Evolutionary conservation across 441 rosid species (phyloP).

Genomic region (Pelargonium australe): DNA sequence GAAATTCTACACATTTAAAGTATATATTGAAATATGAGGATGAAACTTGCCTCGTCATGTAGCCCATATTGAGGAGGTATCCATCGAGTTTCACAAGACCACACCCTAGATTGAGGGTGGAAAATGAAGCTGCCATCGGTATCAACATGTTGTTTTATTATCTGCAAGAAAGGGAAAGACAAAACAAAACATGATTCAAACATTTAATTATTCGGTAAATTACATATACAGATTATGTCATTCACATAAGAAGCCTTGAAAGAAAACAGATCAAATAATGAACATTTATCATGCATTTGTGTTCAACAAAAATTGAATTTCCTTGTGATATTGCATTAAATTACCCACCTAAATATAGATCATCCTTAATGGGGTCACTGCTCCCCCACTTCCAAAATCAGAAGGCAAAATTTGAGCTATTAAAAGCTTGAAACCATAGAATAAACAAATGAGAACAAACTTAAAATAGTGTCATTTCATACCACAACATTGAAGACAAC

Average conservation of each 20-base stretch:
- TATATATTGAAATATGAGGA: neutral
- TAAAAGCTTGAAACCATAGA: neutral
- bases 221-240: neutral
- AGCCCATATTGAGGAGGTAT: conserved; percentile 13
- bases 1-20: neutral
- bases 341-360: neutral
- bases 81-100: conserved; percentile 11
- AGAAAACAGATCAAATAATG: neutral
- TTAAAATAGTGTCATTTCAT: neutral
- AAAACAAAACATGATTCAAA: neutral
- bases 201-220: neutral
- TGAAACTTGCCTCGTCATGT: conserved; percentile 24
- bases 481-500: neutral
- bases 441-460: neutral
- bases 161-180: conserved; percentile 8
- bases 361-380: neutral
- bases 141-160: conserved; percentile 14
- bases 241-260: neutral
- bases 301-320: too few species aligned
- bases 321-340: neutral
- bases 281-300: neutral
- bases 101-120: conserved; percentile 6
- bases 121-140: conserved; percentile 23
- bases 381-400: neutral
- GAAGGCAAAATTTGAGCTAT: too few species aligned